Evolutionary conservation across 164 flowering plant genomes (phyloP).

Genomic region (Kalanchoe fedtschenkoi): DNA sequence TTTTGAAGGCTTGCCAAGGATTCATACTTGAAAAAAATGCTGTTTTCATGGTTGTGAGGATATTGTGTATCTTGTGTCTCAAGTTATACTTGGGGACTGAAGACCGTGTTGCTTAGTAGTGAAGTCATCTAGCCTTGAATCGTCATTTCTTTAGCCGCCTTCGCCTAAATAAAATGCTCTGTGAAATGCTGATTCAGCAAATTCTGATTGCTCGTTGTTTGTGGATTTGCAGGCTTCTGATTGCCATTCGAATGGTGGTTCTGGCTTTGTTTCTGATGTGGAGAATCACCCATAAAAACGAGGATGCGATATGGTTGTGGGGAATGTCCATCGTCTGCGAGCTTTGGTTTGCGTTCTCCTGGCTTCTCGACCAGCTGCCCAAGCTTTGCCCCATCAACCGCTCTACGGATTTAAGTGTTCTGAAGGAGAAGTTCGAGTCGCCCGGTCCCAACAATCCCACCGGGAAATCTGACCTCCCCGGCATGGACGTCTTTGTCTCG

Average conservation of each 20-base stretch:
- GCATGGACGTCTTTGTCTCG: conserved; percentile 74
- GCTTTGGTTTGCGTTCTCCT: conserved; percentile 81
- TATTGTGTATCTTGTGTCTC: too few relatives aligned
- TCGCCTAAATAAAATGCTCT: too few relatives aligned
- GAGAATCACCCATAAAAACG: conserved; percentile 54
- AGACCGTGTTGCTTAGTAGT: too few relatives aligned
- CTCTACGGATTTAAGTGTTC: conserved; percentile 57
- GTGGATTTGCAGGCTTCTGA: conserved; percentile 34
- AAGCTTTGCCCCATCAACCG: conserved; percentile 78
- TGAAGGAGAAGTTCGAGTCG: conserved; percentile 68
- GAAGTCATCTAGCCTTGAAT: too few relatives aligned
- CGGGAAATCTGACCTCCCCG: conserved; percentile 83
- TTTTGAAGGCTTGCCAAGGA: too few relatives aligned
- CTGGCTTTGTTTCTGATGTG: conserved; percentile 56
- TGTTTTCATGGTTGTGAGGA: too few relatives aligned
- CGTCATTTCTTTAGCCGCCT: too few relatives aligned
- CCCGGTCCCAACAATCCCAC: conserved; percentile 46
- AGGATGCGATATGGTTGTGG: conserved; percentile 85
- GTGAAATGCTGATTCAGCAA: background rate
- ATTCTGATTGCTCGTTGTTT: conserved; percentile 6
- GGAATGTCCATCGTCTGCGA: conserved; percentile 78
- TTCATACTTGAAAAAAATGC: too few relatives aligned
- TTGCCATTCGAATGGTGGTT: conserved; percentile 42
- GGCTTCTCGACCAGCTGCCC: conserved; percentile 82
- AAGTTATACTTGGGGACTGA: too few relatives aligned